Evolutionary conservation across 2,329 filamentous ascomycete species (phyloP).

Genomic region (Colletotrichum acutatum): DNA sequence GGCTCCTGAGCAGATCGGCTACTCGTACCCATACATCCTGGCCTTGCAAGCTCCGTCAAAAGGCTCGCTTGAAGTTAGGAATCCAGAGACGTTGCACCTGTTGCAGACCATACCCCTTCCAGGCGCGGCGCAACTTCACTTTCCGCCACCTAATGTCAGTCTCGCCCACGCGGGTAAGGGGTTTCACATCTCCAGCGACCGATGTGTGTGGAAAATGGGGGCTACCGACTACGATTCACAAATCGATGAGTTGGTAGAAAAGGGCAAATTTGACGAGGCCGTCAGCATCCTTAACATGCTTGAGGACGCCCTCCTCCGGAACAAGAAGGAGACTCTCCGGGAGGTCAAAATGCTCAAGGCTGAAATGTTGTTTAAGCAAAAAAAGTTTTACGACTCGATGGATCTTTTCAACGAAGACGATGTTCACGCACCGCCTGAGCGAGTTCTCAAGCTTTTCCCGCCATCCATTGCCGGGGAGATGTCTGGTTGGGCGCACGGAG

Average conservation of each 20-base stretch:
- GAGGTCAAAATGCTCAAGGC: conserved; percentile 94
- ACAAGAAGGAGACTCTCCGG: conserved; percentile 83
- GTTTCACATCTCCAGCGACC: conserved; percentile 91
- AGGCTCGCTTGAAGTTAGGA: conserved; percentile 88
- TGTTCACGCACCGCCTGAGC: conserved; percentile 88
- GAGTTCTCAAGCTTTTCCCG: conserved; percentile 88
- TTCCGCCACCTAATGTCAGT: conserved; percentile 91
- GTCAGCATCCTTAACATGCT: conserved; percentile 90
- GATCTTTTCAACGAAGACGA: conserved; percentile 88
- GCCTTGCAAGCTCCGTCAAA: conserved; percentile 86
- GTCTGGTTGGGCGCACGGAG: conserved; percentile 62
- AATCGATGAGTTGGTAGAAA: conserved; percentile 81
- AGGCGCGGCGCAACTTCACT: conserved; percentile 86
- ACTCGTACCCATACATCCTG: conserved; percentile 95
- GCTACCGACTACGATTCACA: conserved; percentile 92
- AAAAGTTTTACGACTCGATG: conserved; percentile 86
- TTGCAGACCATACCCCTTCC: conserved; percentile 87
- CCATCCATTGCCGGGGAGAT: conserved; percentile 84
- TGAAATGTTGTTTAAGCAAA: conserved; percentile 82
- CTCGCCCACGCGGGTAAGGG: conserved; percentile 97
- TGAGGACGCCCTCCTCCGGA: conserved; percentile 87
- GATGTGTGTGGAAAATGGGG: conserved; percentile 95
- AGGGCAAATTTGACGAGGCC: conserved; percentile 85
- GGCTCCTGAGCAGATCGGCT: conserved; percentile 91
- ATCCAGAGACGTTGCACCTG: conserved; percentile 90